Percentiles rank a stretch among this genome's conserved stretches.
Conservation (phyloP, 2,329 filamentous ascomycete species). For the Aureobasidium sp. region DNA sequence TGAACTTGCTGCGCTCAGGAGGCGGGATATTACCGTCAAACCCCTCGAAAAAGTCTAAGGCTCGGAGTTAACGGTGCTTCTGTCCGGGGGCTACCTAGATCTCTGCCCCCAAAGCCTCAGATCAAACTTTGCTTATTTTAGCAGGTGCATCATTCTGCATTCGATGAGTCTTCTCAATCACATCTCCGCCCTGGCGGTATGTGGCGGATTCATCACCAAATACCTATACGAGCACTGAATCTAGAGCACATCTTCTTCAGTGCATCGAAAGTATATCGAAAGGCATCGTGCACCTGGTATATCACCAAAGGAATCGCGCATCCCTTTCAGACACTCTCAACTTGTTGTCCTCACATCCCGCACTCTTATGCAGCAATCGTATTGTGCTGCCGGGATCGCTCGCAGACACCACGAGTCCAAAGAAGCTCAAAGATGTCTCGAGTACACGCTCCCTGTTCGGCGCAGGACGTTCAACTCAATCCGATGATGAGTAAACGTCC, state of each 20-base stretch:
- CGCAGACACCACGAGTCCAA: neutral
- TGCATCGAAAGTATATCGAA: neutral
- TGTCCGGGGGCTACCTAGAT: neutral
- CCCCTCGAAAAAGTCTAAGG: neutral
- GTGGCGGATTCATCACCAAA: neutral
- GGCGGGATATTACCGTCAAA: neutral
- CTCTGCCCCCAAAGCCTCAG: neutral
- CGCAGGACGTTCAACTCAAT: neutral
- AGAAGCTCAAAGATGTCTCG: neutral
- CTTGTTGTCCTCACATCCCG: neutral
- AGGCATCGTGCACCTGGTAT: neutral
- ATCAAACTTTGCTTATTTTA: constrained; percentile 1
- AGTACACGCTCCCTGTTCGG: neutral
- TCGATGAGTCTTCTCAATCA: neutral
- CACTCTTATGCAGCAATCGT: too few relatives aligned
- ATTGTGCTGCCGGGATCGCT: neutral
- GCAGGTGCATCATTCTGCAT: neutral
- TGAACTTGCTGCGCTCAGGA: neutral
- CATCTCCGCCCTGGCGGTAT: neutral
- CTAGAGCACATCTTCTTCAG: neutral
- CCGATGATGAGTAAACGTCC: neutral
- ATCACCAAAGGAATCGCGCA: neutral
- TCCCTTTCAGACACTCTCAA: too few relatives aligned
- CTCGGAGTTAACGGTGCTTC: neutral
- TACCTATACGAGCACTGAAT: neutral